These are phyloP conservation scores for Somion occarium DNA, from an alignment of 1,284 basidiomycete species.

Conservation along the genomic window DNA sequence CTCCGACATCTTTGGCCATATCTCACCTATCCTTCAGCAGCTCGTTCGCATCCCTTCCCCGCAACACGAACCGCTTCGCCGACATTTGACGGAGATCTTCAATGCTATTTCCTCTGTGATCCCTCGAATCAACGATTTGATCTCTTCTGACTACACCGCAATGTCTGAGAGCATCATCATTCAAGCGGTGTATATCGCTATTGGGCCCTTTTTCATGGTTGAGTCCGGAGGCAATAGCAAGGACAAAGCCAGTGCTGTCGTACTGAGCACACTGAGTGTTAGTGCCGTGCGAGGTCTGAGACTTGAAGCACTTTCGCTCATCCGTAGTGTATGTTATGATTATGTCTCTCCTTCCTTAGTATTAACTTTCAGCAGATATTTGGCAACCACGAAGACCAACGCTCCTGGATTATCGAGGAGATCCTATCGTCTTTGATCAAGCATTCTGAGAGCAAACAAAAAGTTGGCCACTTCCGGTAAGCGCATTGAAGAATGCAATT, in stretches of 20 bases:
- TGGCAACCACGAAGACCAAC: conserved; percentile 83
- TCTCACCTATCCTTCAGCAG: conserved; percentile 48
- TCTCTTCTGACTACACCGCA: conserved; percentile 62
- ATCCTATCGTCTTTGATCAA: conserved; percentile 87
- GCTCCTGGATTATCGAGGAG: conserved; percentile 96
- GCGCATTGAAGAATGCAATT: conserved; percentile 19
- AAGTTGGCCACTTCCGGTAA: conserved; percentile 82
- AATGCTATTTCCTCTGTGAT: conserved; percentile 62
- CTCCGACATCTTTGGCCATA: conserved; percentile 36
- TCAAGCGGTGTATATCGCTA: conserved; percentile 85
- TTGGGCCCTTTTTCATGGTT: conserved; percentile 88
- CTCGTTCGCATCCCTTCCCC: conserved; percentile 42
- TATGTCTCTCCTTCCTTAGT: conserved; percentile 7
- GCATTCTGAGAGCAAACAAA: conserved; percentile 84
- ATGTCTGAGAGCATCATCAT: conserved; percentile 90
- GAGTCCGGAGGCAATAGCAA: conserved; percentile 53
- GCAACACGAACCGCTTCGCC: conserved; percentile 41
- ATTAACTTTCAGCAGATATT: conserved; percentile 59
- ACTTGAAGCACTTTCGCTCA: conserved; percentile 76
- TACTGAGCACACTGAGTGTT: conserved; percentile 59
- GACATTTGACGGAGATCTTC: conserved; percentile 61
- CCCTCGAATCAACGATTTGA: conserved; percentile 63
- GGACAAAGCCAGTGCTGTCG: conserved; percentile 47
- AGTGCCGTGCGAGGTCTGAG: conserved; percentile 80
- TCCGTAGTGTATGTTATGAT: conserved; percentile 68